Evolutionary conservation across 1,284 basidiomycete species (phyloP).

Genomic region (Cerrena zonata): DNA sequence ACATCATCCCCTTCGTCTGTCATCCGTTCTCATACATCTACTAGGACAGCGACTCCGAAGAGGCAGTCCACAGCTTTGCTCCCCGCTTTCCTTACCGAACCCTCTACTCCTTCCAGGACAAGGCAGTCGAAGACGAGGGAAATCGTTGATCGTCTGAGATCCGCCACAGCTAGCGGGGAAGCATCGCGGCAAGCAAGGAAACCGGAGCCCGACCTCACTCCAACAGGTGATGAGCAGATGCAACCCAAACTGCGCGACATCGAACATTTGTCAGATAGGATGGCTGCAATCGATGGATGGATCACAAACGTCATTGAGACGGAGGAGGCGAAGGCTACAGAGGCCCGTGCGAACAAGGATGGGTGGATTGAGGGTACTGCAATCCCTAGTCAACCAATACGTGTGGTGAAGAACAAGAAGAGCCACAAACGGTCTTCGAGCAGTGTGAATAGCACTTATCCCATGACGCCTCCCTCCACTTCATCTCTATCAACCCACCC

Average conservation of each 20-base stretch:
- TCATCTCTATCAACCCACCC: constrained; percentile 2
- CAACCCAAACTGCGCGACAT: neutral
- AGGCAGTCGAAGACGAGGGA: constrained; percentile 8
- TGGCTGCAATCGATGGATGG: constrained; percentile 9
- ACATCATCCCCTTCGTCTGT: constrained; percentile 13
- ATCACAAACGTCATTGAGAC: constrained; percentile 4
- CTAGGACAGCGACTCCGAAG: constrained; percentile 22
- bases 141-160: constrained; percentile 7
- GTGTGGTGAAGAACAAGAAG: neutral
- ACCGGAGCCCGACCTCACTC: neutral
- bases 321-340: neutral
- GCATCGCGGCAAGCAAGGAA: neutral
- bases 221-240: neutral
- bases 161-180: neutral
- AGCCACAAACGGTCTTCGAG: neutral
- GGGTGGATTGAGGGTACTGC: constrained; percentile 6
- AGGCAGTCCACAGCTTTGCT: constrained; percentile 18
- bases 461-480: constrained; percentile 4
- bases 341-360: neutral
- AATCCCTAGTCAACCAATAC: neutral
- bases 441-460: constrained; percentile 1
- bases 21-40: constrained; percentile 16
- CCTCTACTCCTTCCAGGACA: neutral
- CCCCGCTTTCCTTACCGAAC: constrained; percentile 15
- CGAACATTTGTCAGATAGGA: neutral